Evolutionary conservation across 2,329 filamentous ascomycete species (phyloP).

Genomic region (Aspergillus spinulosporus): DNA sequence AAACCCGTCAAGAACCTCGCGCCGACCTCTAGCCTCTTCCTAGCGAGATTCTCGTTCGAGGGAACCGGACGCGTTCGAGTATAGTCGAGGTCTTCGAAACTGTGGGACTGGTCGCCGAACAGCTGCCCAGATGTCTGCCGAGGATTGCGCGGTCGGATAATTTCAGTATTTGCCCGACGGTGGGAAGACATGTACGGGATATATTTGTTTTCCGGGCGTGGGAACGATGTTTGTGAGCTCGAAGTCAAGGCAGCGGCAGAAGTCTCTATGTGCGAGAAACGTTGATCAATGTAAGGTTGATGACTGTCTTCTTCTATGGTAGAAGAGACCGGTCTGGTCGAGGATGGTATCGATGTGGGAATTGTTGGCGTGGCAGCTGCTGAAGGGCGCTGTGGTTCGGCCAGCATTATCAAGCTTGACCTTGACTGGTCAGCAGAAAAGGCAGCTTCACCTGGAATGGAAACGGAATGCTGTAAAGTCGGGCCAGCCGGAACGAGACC

Average conservation of each 20-base stretch:
- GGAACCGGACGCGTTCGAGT: slow-evolving; percentile 15
- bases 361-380: slow-evolving; percentile 21
- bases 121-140: slow-evolving; percentile 23
- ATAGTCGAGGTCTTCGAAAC: slow-evolving; percentile 25
- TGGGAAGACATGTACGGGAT: slow-evolving; percentile 28
- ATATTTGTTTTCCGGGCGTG: slow-evolving; percentile 19
- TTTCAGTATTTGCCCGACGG: slow-evolving; percentile 39
- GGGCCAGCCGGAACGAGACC: slow-evolving; percentile 25
- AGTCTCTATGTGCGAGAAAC: slow-evolving; percentile 16
- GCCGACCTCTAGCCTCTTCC: slow-evolving; percentile 34
- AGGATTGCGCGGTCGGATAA: slow-evolving; percentile 29
- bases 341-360: slow-evolving; percentile 15
- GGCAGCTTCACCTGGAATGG: slow-evolving; percentile 25
- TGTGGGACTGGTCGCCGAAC: slow-evolving; percentile 29
- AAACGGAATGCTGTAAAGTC: slow-evolving; percentile 20
- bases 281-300: slow-evolving; percentile 21
- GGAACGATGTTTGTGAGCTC: slow-evolving; percentile 20
- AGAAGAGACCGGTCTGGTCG: slow-evolving; percentile 13
- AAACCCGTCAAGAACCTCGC: slow-evolving; percentile 48
- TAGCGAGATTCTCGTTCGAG: slow-evolving; percentile 29
- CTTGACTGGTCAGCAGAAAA: slow-evolving; percentile 20
- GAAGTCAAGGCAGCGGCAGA: slow-evolving; percentile 20
- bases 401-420: slow-evolving; percentile 22
- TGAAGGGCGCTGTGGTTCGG: slow-evolving; percentile 22
- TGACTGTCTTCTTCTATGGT: slow-evolving; percentile 15